Base-by-base conservation (phyloP, 2,329 filamentous ascomycete genomes). In the Didymella lethalis region DNA sequence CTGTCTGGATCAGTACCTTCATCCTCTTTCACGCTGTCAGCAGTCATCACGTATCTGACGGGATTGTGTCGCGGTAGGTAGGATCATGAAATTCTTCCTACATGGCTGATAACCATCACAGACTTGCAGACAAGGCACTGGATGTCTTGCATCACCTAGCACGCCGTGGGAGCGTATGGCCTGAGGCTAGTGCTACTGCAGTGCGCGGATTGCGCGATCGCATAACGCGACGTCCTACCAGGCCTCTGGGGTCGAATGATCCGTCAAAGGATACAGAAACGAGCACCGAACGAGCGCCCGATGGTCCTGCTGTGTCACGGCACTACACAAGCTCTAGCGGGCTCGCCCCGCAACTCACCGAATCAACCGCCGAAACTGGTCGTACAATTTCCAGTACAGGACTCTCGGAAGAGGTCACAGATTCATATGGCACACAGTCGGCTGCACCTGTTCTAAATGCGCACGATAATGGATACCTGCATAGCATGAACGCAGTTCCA, bases 1-100 rank as follows among this genome's bases (percentile, higher is more conserved):
- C 79, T 1, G 75, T 82, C 0, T 85, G 83, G 83, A 84, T 84
- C 63, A 83, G 82, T 56, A 81, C 80, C 1, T 82, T 85, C 38
- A 80, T 85, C 20, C 65, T 85, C 4, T 78, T 83, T 3, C 82
- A 83, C 50, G 83, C 83, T 4, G 81, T 81, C 0, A 81, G 80
- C 60, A 80, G 82, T 59, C 75, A 75, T 0, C 77, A 83, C 31
- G 68, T 83, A 3, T 73, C 79, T 0, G 59, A 76, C 0, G 56
- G 70, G 0, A 76, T 76, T 14, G 79, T 79, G 0, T 61, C 78
- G 3, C 80, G 78, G 77, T 82, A 77, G 52, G 72, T 61, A 23
- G 14, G 2, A 16, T 5, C 14, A 5, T 3, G n/a, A 7, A 16
- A 31, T 25, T 11, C 32, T 32, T 18, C 14, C 36, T 1, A 34